These are phyloP conservation scores for Fomitopsis betulina DNA, from an alignment of 1,284 basidiomycete species.

Conservation along the genomic window DNA sequence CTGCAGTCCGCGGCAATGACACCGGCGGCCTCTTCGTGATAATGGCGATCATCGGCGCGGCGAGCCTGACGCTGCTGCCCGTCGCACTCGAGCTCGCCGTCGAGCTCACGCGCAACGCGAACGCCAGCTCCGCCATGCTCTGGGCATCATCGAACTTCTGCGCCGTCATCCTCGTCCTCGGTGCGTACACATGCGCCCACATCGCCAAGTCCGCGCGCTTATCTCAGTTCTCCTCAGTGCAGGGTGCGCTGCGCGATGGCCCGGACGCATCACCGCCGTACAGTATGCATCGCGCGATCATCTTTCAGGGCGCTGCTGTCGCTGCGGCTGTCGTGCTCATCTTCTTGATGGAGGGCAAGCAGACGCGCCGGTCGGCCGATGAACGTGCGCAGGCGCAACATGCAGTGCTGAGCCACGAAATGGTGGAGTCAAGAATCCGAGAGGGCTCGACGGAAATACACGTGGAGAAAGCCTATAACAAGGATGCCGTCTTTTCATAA, in stretches of 20 bases:
- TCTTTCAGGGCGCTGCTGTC: slow-evolving; percentile 55
- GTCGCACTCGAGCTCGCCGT: slow-evolving; percentile 70
- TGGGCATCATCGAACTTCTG: slow-evolving; percentile 72
- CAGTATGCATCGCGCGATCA: slow-evolving; percentile 61
- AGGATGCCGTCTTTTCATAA: too few species aligned
- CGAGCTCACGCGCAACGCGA: slow-evolving; percentile 73
- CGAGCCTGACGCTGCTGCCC: slow-evolving; percentile 65
- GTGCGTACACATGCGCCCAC: slow-evolving; percentile 38
- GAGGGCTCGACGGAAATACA: too few species aligned
- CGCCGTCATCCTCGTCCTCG: slow-evolving; percentile 58
- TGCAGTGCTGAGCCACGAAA: too few species aligned
- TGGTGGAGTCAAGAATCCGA: too few species aligned
- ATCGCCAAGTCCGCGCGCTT: background rate
- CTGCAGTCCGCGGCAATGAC: slow-evolving; percentile 54
- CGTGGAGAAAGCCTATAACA: too few species aligned
- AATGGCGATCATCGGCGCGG: slow-evolving; percentile 61
- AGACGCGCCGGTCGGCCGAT: slow-evolving; percentile 56
- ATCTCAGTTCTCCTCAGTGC: slow-evolving; percentile 31
- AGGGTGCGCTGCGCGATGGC: slow-evolving; percentile 61
- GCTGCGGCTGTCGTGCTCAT: slow-evolving; percentile 34
- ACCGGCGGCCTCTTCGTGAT: slow-evolving; percentile 56
- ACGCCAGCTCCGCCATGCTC: slow-evolving; percentile 66
- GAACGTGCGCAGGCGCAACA: slow-evolving; percentile 24
- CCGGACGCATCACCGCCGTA: slow-evolving; percentile 55
- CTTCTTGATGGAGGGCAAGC: slow-evolving; percentile 50